These are phyloP conservation scores for Cercospora zeina DNA, from an alignment of 2,329 filamentous ascomycete genomes.

Conservation along the genomic window DNA sequence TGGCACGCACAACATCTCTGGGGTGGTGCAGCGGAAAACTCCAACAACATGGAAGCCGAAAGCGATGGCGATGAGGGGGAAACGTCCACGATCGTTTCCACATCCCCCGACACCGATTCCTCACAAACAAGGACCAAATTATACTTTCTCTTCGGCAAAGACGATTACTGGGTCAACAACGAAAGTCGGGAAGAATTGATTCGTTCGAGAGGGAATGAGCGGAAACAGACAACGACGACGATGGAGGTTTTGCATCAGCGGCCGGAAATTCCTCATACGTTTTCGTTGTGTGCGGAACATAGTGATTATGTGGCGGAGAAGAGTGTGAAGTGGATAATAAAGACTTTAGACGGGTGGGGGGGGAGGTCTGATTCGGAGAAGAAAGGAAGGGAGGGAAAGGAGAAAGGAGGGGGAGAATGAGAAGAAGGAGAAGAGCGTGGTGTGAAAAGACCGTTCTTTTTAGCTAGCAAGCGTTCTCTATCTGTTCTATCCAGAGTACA, in stretches of 20 bases:
- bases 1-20: constrained; percentile 64
- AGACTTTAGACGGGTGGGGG: too few relatives aligned
- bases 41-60: background rate
- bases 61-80: background rate
- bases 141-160: constrained; percentile 60
- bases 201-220: constrained; percentile 41
- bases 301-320: constrained; percentile 19
- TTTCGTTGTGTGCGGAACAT: constrained; percentile 55
- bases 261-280: constrained; percentile 59
- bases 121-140: constrained; percentile 46
- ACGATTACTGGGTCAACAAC: constrained; percentile 64
- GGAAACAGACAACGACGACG: too few relatives aligned
- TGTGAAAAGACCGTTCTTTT: too few relatives aligned
- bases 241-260: constrained; percentile 55
- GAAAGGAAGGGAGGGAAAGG: too few relatives aligned
- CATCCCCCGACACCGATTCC: constrained; percentile 7
- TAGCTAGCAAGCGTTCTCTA: too few relatives aligned
- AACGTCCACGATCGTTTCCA: background rate
- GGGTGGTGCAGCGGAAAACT: constrained; percentile 45
- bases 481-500: too few relatives aligned
- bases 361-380: too few relatives aligned
- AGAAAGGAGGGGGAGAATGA: too few relatives aligned
- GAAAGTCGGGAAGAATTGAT: constrained; percentile 59
- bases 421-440: too few relatives aligned
- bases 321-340: constrained; percentile 17